Base-by-base conservation (phyloP, 2,329 filamentous ascomycete genomes). In the Teratosphaeria epicoccoides region DNA sequence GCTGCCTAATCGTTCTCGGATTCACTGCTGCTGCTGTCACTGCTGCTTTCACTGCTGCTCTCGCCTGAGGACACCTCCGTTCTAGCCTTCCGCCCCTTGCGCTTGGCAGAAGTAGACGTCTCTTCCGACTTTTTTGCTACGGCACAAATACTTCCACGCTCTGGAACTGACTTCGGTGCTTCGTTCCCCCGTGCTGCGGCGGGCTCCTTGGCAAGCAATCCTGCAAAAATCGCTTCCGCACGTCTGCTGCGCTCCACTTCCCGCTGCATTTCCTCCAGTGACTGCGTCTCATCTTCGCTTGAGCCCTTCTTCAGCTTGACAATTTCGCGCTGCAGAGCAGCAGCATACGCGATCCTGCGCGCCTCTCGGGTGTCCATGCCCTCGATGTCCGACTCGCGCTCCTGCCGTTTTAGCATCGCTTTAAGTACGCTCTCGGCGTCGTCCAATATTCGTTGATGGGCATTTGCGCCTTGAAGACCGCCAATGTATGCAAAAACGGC, bases 401-500 rank as follows among this genome's bases (percentile, higher is more conserved):
- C 76, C 29, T 74, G 70, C 37, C 73, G 71, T 49, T 77, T 73
- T 63, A 78, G 74, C 60, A 84, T 77, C 59, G 76, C 74, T 50
- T 76, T 72, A 58, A 82, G 75, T 47, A 83, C 70, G 49, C 82
- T 77, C 53, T 80, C 73, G 23, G 87, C 87, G 51, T 79, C 74
- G 61, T 87, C 77, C 37, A 76, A 76, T 55, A 95, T 71, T 51
- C 88, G 76, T 51, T 82, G 79, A 50, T 71, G 68, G 23, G 25
- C 44, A 20, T 28, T 28, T 4, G 23, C 46, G 33, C 89, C 87
- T 71, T 90, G 84, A 51, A 96, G 71, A 48, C 88, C 88, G 52
- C 79, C 75, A 57, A 96, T 80, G 71, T 96, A 97, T 49, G 81
- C 76, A 64, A 85, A 80, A 43, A 96, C 81, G 22, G 82, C 76